These are phyloP conservation scores for Penicillium lividum DNA, from an alignment of 495 filamentous ascomycete genomes.

Conservation along the genomic window DNA sequence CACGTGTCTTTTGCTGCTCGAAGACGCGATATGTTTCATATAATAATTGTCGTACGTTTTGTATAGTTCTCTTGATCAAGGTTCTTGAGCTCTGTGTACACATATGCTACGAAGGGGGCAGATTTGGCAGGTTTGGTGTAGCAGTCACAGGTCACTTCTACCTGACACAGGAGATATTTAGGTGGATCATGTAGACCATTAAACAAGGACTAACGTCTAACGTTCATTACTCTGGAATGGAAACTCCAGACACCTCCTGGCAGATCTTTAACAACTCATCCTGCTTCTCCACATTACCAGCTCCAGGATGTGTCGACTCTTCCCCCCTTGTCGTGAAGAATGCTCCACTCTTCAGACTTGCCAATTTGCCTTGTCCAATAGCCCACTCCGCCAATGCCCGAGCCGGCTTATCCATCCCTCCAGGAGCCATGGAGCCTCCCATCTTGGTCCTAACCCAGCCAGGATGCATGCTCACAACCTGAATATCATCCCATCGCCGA, in stretches of 20 bases:
- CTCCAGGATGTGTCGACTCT: slow-evolving; percentile 27
- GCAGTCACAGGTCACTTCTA: too few species aligned
- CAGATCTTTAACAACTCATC: slow-evolving; percentile 35
- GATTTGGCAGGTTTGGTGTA: too few species aligned
- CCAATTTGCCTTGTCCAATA: slow-evolving; percentile 34
- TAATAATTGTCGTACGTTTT: too few species aligned
- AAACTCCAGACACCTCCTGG: slow-evolving; percentile 32
- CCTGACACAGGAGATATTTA: too few species aligned
- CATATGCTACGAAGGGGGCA: too few species aligned
- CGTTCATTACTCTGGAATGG: slow-evolving; percentile 13
- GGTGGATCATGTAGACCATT: too few species aligned
- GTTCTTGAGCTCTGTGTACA: too few species aligned
- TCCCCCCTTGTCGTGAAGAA: slow-evolving; percentile 30
- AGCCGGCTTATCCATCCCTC: slow-evolving; percentile 47
- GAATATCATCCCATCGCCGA: slow-evolving; percentile 46
- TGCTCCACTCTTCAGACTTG: slow-evolving; percentile 25
- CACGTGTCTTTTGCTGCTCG: background rate
- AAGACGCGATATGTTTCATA: background rate
- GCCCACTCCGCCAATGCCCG: slow-evolving; percentile 48
- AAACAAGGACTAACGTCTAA: too few species aligned
- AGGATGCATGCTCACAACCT: slow-evolving; percentile 55
- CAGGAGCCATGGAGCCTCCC: slow-evolving; percentile 53
- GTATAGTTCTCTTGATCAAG: too few species aligned
- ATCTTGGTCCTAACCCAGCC: slow-evolving; percentile 67
- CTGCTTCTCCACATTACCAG: slow-evolving; percentile 33